Percentiles rank a stretch among this genome's conserved stretches.
These are phyloP conservation scores for Cadophora malorum DNA, from an alignment of 2,329 filamentous ascomycete genomes.

Conservation along the genomic window DNA sequence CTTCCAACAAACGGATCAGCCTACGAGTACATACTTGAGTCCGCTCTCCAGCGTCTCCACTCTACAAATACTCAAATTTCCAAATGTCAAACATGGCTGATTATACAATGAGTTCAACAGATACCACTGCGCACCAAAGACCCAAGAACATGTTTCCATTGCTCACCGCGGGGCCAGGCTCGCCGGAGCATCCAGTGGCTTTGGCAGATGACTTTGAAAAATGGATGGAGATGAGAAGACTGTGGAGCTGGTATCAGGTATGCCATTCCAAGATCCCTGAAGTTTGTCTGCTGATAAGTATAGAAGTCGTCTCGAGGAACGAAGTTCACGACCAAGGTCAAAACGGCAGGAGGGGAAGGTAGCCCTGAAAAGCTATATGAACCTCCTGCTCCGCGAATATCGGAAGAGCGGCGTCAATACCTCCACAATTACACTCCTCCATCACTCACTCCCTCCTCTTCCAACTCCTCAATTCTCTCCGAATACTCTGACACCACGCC, in stretches of 20 bases:
- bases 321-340: neutral
- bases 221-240: conserved; percentile 19
- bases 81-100: conserved; percentile 12
- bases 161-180: neutral
- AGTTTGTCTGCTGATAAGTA: neutral
- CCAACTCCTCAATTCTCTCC: conserved; percentile 4
- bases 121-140: neutral
- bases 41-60: neutral
- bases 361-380: neutral
- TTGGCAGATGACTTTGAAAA: conserved; percentile 27
- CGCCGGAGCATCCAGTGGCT: conserved; percentile 1
- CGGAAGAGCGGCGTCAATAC: neutral
- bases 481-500: neutral
- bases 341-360: neutral
- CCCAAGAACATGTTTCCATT: conserved; percentile 15
- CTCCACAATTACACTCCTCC: neutral
- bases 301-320: neutral
- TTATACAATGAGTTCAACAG: neutral
- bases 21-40: neutral
- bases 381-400: neutral
- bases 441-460: conserved; percentile 5
- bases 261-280: neutral
- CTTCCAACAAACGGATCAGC: neutral
- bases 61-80: neutral
- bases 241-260: conserved; percentile 21